Evolutionary conservation across 805 yeast genomes (phyloP).

Genomic region (Metschnikowia colocasiae): DNA sequence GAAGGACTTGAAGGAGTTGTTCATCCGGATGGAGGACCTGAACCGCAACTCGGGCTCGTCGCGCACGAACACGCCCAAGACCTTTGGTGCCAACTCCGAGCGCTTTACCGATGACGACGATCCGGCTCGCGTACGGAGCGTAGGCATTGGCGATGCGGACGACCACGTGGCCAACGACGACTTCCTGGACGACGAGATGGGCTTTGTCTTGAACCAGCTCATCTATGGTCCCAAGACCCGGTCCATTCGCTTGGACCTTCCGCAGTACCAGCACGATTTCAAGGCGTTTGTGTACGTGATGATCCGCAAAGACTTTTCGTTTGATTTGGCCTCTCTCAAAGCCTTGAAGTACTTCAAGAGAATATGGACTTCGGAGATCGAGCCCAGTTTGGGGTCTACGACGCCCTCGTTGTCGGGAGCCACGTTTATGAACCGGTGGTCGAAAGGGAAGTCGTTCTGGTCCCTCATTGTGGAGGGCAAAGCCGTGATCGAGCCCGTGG

Average conservation of each 20-base stretch:
- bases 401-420: conserved; percentile 47
- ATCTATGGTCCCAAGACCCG: conserved; percentile 34
- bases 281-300: conserved; percentile 36
- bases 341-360: conserved; percentile 59
- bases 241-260: conserved; percentile 45
- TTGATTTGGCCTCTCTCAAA: conserved; percentile 41
- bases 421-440: conserved; percentile 37
- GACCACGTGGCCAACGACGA: background rate
- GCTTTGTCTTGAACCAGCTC: conserved; percentile 19
- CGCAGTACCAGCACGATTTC: conserved; percentile 42
- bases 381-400: conserved; percentile 31
- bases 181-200: conserved; percentile 6
- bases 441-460: conserved; percentile 50
- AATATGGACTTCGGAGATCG: conserved; percentile 73
- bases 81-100: background rate
- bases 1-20: conserved; percentile 55
- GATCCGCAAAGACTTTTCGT: conserved; percentile 31
- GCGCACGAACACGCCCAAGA: conserved; percentile 16
- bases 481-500: conserved; percentile 80
- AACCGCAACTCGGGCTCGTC: conserved; percentile 14
- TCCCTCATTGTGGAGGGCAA: conserved; percentile 71
- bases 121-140: background rate
- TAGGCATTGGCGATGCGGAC: background rate
- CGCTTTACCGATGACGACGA: background rate
- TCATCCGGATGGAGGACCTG: conserved; percentile 53